Evolutionary conservation across 1,139 yeast genomes (phyloP).

Genomic region (Taphrina betulina): DNA sequence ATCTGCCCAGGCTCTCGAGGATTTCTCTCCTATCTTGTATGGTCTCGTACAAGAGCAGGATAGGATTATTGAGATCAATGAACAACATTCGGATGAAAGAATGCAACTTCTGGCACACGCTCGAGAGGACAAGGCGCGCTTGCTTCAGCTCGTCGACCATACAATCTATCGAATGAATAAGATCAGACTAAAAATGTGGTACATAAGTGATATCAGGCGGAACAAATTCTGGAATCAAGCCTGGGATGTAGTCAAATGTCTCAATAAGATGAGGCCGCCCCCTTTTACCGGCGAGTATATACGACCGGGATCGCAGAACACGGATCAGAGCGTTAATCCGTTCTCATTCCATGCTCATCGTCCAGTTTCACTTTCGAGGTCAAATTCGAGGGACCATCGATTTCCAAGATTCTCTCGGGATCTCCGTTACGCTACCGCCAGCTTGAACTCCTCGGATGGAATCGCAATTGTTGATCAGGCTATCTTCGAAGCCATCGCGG

Average conservation of each 20-base stretch:
- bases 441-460: neutral
- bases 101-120: slow-evolving; percentile 6
- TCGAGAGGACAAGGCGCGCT: neutral
- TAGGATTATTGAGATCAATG: neutral
- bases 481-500: slow-evolving; percentile 11
- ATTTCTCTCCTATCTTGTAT: slow-evolving; percentile 22
- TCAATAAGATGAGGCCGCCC: slow-evolving; percentile 2
- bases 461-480: slow-evolving; percentile 11
- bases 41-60: slow-evolving; percentile 5
- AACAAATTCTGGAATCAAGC: slow-evolving; percentile 25
- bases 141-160: slow-evolving; percentile 16
- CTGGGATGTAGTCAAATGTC: slow-evolving; percentile 26
- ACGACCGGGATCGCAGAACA: neutral
- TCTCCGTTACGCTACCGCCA: neutral
- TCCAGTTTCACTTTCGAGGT: neutral
- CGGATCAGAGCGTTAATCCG: neutral
- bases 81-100: neutral
- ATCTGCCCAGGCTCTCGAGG: slow-evolving; percentile 13
- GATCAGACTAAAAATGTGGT: slow-evolving; percentile 29
- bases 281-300: neutral
- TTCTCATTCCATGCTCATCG: neutral
- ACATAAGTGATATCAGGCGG: slow-evolving; percentile 15
- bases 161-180: slow-evolving; percentile 14
- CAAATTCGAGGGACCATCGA: slow-evolving; percentile 11
- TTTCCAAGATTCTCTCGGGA: slow-evolving; percentile 8